These are phyloP conservation scores for Pichia kluyveri DNA, from an alignment of 805 yeast genomes.

Conservation along the genomic window DNA sequence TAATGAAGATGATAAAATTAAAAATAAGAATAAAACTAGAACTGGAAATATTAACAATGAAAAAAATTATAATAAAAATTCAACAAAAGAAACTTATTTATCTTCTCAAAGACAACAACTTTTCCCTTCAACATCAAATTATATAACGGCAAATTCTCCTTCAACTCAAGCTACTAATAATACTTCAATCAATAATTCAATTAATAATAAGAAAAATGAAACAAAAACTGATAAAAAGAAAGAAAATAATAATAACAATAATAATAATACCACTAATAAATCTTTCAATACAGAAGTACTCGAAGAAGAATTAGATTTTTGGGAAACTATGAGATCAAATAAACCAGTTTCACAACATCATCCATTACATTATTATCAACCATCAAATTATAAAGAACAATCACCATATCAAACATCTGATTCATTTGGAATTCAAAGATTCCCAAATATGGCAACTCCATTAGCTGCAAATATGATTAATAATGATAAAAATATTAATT, in stretches of 20 bases:
- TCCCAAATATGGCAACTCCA: constrained; percentile 12
- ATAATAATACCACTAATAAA: not conserved
- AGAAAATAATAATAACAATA: constrained; percentile 5
- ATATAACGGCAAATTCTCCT: not conserved
- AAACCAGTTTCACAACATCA: constrained; percentile 47
- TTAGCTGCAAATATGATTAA: constrained; percentile 1
- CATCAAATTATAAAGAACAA: constrained; percentile 15
- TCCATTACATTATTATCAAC: constrained; percentile 35
- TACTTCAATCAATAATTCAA: constrained; percentile 2
- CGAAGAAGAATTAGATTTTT: constrained; percentile 60
- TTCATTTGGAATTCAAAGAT: constrained; percentile 12
- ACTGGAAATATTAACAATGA: constrained; percentile 3
- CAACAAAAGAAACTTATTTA: not conserved
- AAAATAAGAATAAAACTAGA: not conserved
- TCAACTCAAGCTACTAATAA: not conserved
- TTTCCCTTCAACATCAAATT: constrained; percentile 4
- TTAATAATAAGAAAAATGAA: not conserved
- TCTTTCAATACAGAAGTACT: constrained; percentile 32
- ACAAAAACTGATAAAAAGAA: not conserved
- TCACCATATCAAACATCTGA: constrained; percentile 13
- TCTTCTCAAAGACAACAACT: constrained; percentile 10
- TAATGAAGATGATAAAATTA: constrained; percentile 9
- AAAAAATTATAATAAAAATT: not conserved
- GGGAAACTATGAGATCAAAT: constrained; percentile 55
- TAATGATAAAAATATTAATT: constrained; percentile 1